phyloP scores from a whole-genome alignment of 805 yeast genomes.

The Yamadazyma scolyti region DNA sequence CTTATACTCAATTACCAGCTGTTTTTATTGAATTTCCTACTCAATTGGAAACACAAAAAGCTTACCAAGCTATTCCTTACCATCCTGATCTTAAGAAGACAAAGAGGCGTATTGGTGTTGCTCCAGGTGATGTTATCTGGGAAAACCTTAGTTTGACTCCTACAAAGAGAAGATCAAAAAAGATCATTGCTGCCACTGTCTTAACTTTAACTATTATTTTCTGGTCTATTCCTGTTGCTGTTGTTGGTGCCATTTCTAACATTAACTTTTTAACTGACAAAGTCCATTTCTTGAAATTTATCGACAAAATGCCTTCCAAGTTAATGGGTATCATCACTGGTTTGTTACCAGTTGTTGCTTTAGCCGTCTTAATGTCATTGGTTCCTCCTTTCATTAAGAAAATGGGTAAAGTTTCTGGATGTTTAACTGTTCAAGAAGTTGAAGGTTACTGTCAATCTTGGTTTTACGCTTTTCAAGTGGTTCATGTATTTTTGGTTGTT shows the following conservation, averaged over 20 bases:
- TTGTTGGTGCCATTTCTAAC: constrained; percentile 73
- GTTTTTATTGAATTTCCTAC: constrained; percentile 79
- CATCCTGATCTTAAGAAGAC: constrained; percentile 44
- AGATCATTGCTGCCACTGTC: constrained; percentile 56
- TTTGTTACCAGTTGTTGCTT: constrained; percentile 61
- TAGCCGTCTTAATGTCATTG: constrained; percentile 62
- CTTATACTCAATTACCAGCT: constrained; percentile 55
- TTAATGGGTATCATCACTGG: constrained; percentile 66
- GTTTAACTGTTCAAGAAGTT: constrained; percentile 63
- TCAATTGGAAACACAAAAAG: constrained; percentile 85
- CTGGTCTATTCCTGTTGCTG: constrained; percentile 79
- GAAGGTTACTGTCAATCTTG: constrained; percentile 84
- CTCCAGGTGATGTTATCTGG: constrained; percentile 88
- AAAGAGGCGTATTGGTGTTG: constrained; percentile 55
- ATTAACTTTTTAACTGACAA: constrained; percentile 55
- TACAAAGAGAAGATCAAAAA: constrained; percentile 54
- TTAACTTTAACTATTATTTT: constrained; percentile 56
- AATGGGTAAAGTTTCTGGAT: constrained; percentile 74
- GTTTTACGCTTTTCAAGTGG: constrained; percentile 86
- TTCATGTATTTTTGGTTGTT: constrained; percentile 81
- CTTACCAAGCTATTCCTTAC: constrained; percentile 76
- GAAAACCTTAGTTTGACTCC: constrained; percentile 60
- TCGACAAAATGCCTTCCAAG: constrained; percentile 49
- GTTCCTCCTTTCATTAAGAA: constrained; percentile 62
- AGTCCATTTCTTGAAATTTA: constrained; percentile 51